Conservation (phyloP, 1,284 basidiomycete genomes). For the Fomitopsis betulina region DNA sequence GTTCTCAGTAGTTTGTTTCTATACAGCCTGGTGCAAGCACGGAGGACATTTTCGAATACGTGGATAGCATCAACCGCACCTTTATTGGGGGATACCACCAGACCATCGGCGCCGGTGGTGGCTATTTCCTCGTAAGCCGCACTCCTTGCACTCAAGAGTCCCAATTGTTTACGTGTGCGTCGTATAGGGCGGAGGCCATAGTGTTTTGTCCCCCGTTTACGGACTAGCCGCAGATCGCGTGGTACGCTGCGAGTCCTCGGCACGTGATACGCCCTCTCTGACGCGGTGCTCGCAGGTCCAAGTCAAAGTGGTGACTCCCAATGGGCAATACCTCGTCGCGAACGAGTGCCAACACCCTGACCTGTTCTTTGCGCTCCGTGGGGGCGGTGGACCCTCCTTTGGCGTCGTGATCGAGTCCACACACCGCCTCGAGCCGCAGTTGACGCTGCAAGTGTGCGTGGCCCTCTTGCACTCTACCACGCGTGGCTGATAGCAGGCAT, state of each 20-base stretch:
- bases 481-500: background rate
- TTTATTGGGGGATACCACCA: constrained; percentile 29
- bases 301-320: constrained; percentile 27
- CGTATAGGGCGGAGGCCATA: constrained; percentile 45
- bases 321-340: constrained; percentile 26
- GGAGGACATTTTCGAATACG: constrained; percentile 28
- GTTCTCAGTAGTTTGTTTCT: background rate
- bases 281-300: constrained; percentile 10
- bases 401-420: constrained; percentile 28
- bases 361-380: constrained; percentile 30
- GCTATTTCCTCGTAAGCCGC: constrained; percentile 24
- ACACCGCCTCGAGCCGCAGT: constrained; percentile 20
- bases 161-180: background rate
- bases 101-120: constrained; percentile 28
- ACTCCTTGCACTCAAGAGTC: background rate
- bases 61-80: constrained; percentile 28
- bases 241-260: constrained; percentile 5
- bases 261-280: background rate
- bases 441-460: constrained; percentile 23
- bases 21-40: constrained; percentile 23
- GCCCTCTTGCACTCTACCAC: constrained; percentile 1
- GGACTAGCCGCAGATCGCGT: constrained; percentile 38
- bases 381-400: constrained; percentile 26
- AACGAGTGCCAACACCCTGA: constrained; percentile 32
- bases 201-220: constrained; percentile 32